phyloP scores from a whole-genome alignment of 495 filamentous ascomycete genomes.

The Recurvomyces mirabilis region DNA sequence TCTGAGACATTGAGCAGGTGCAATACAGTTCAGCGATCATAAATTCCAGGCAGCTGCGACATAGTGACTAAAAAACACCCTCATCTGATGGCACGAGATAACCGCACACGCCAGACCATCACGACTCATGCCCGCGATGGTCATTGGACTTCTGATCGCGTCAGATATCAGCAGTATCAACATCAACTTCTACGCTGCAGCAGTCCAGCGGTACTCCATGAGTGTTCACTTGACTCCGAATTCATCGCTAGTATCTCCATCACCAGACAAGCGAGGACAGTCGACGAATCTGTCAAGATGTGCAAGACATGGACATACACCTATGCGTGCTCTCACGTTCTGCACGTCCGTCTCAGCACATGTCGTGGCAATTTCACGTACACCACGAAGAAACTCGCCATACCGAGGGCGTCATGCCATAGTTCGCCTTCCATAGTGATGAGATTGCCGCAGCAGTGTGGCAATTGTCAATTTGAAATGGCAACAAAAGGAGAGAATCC shows the following conservation, averaged over 20 bases:
- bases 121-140: conserved; percentile 2
- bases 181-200: no score
- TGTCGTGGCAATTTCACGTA: conserved; percentile 6
- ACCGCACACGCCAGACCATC: neutral
- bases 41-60: neutral
- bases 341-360: conserved; percentile 2
- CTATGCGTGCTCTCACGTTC: conserved; percentile 11
- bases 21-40: neutral
- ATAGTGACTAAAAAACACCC: no score
- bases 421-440: neutral
- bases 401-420: neutral
- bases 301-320: conserved; percentile 9
- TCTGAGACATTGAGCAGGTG: neutral
- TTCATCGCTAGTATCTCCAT: no score
- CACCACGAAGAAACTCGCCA: neutral
- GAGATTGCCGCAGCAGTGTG: neutral
- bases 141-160: no score
- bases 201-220: no score
- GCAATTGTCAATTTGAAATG: conserved; percentile 1
- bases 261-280: neutral
- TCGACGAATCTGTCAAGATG: conserved; percentile 9
- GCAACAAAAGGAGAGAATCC: no score
- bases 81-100: neutral
- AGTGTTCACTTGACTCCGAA: no score
- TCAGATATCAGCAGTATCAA: no score